phyloP scores from a whole-genome alignment of 2,329 filamentous ascomycete species.

The Colletotrichum destructivum region DNA sequence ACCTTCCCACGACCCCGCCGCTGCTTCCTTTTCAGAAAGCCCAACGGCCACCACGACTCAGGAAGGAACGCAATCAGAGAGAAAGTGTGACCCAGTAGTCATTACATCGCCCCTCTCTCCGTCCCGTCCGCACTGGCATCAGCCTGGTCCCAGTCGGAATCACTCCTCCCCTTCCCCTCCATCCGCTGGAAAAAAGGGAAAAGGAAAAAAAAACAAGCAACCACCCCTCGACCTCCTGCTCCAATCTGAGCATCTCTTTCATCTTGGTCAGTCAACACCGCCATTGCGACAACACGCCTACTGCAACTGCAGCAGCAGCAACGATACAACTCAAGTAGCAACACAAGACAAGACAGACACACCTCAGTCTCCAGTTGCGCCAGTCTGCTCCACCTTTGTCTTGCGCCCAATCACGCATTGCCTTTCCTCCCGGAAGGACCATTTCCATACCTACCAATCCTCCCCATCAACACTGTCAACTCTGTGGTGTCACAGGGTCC shows the following conservation, averaged over 20 bases:
- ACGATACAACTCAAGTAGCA: neutral
- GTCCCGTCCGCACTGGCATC: conserved; percentile 38
- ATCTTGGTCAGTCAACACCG: conserved; percentile 31
- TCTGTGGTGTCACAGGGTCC: conserved; percentile 30
- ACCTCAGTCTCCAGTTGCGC: conserved; percentile 6
- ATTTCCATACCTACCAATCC: conserved; percentile 24
- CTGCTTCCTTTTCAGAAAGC: conserved; percentile 24
- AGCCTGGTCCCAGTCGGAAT: conserved; percentile 25
- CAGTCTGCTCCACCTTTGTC: conserved; percentile 23
- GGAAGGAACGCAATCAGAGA: conserved; percentile 33
- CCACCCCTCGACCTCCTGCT: conserved; percentile 13
- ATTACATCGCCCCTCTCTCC: conserved; percentile 33
- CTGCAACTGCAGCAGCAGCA: neutral
- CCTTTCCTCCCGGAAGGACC: conserved; percentile 8
- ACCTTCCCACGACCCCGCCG: neutral
- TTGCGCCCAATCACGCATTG: conserved; percentile 30
- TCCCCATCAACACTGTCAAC: conserved; percentile 15
- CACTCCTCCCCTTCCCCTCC: conserved; percentile 22
- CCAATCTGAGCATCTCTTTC: conserved; percentile 37
- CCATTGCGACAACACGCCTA: neutral
- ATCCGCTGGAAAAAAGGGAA: conserved; percentile 12
- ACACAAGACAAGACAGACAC: conserved; percentile 10
- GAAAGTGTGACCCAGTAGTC: conserved; percentile 37
- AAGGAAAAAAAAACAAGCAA: conserved; percentile 17
- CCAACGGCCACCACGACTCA: conserved; percentile 27